Conservation (phyloP, 345 rosid species). For the Corchorus olitorius region DNA sequence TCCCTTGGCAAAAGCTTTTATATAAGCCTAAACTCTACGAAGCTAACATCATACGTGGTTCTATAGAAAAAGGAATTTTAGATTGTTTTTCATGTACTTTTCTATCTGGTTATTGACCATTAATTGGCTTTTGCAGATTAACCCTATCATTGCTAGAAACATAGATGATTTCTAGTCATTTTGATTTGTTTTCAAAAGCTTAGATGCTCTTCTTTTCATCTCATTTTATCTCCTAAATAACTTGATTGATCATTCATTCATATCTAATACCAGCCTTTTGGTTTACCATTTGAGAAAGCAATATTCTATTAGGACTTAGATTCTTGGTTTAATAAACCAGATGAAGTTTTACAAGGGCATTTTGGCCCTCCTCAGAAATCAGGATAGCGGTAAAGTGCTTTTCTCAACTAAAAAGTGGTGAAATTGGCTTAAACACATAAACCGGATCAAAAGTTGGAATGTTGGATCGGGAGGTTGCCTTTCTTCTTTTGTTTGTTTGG, state of each 20-base stretch:
- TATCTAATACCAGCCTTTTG: not conserved
- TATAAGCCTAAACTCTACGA: not conserved
- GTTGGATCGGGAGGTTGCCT: not conserved
- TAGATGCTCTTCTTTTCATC: not conserved
- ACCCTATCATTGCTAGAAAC: constrained; percentile 9
- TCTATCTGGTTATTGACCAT: not conserved
- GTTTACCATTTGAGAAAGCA: not conserved
- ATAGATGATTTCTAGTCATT: constrained; percentile 1
- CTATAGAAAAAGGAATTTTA: not conserved
- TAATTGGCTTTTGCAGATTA: not conserved
- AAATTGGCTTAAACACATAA: not conserved
- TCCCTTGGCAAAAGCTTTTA: not conserved
- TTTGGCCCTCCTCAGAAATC: not conserved
- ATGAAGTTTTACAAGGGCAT: not conserved
- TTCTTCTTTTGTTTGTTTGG: not conserved
- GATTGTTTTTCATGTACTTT: not conserved
- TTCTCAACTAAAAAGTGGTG: not conserved
- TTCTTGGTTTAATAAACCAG: not conserved
- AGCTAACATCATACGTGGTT: not conserved
- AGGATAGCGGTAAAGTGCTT: not conserved
- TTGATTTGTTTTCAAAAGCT: not conserved
- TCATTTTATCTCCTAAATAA: not conserved
- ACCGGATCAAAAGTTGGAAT: not conserved
- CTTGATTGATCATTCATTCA: constrained; percentile 5
- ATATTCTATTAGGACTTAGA: not conserved